phyloP scores from a whole-genome alignment of 1,284 basidiomycete species.

The Heterobasidion occidentale region DNA sequence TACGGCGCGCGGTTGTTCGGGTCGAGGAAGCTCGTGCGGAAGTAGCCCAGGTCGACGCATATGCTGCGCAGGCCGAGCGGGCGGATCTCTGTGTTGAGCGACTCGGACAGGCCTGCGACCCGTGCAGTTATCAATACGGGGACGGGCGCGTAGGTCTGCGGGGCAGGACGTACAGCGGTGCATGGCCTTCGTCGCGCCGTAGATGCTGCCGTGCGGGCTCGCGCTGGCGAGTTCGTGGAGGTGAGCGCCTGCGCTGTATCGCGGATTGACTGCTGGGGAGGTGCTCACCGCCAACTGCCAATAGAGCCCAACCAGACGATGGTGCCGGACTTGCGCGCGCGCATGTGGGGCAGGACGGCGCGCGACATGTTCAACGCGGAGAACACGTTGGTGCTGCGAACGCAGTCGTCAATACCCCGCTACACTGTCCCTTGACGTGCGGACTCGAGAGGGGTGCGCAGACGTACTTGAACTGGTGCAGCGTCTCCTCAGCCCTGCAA shows the following conservation, averaged over 20 bases:
- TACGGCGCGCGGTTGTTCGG: constrained; percentile 22
- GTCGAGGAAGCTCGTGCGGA: constrained; percentile 30
- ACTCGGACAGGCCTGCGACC: constrained; percentile 23
- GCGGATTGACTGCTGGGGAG: background rate
- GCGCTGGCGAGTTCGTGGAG: constrained; percentile 10
- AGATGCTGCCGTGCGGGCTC: constrained; percentile 24
- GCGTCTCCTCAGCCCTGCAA: constrained; percentile 21
- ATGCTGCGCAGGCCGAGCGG: constrained; percentile 35
- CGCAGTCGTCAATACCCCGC: background rate
- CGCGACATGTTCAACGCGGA: constrained; percentile 29
- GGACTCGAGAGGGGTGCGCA: background rate
- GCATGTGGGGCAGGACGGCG: constrained; percentile 31
- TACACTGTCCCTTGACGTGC: too few relatives aligned
- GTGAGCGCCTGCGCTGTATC: background rate
- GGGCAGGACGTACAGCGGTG: constrained; percentile 21
- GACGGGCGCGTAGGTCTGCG: background rate
- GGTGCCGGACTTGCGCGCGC: constrained; percentile 23
- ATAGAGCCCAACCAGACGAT: constrained; percentile 27
- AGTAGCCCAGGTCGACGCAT: constrained; percentile 36
- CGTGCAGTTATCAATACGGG: background rate
- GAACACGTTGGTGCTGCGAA: constrained; percentile 26
- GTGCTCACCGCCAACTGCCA: constrained; percentile 23
- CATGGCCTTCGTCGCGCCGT: constrained; percentile 28
- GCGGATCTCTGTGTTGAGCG: constrained; percentile 30
- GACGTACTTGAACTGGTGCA: constrained; percentile 20